phyloP scores from a whole-genome alignment of 2,329 filamentous ascomycete genomes.

The Aaosphaeria arxii region DNA sequence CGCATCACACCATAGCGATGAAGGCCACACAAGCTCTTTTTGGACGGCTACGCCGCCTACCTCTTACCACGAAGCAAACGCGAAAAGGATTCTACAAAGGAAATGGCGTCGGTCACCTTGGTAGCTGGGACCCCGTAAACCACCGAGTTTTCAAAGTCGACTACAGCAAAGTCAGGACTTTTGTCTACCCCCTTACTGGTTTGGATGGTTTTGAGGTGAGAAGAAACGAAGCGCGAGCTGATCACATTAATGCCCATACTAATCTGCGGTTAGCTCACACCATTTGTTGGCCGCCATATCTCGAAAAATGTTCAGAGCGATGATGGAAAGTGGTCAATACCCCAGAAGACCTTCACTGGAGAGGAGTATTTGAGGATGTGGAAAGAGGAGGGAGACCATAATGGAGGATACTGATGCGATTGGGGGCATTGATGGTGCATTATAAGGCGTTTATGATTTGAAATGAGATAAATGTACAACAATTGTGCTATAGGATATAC shows the following conservation, averaged over 20 bases:
- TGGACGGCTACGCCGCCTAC: slow-evolving; percentile 68
- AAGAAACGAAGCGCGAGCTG: too few species aligned
- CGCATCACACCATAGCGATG: slow-evolving; percentile 43
- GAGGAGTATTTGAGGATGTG: slow-evolving; percentile 32
- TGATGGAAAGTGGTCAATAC: neutral
- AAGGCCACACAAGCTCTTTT: slow-evolving; percentile 66
- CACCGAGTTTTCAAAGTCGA: slow-evolving; percentile 78
- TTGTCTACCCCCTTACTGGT: slow-evolving; percentile 46
- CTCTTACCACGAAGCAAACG: slow-evolving; percentile 88
- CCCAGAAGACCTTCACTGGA: slow-evolving; percentile 22
- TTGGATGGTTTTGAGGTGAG: neutral
- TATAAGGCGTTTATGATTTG: slow-evolving; percentile 5
- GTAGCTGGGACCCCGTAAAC: slow-evolving; percentile 69
- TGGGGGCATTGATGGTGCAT: neutral
- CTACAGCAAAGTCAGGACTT: slow-evolving; percentile 85
- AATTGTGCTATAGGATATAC: neutral
- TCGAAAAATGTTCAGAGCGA: slow-evolving; percentile 29
- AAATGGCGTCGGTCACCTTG: slow-evolving; percentile 83
- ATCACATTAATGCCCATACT: neutral
- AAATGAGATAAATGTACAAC: neutral
- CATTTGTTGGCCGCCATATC: slow-evolving; percentile 68
- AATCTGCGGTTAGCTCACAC: slow-evolving; percentile 60
- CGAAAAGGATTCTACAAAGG: slow-evolving; percentile 97
- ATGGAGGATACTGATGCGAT: slow-evolving; percentile 4
- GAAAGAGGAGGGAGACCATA: slow-evolving; percentile 30